Conservation (phyloP, 768 basidiomycete genomes). For the Podaxis pistillaris region DNA sequence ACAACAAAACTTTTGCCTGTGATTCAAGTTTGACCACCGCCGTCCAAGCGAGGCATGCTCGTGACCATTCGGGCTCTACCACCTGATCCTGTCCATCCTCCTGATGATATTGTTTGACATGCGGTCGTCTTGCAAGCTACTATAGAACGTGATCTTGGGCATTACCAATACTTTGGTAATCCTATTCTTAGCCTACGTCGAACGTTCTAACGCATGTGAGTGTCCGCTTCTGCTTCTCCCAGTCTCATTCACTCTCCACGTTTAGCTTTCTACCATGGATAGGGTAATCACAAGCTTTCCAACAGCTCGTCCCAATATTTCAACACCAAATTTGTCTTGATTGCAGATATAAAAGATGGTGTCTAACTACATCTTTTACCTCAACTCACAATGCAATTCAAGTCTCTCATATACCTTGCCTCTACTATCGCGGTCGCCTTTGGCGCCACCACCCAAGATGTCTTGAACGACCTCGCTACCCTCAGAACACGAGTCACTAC, state of each 20-base stretch:
- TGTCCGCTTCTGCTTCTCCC: not conserved
- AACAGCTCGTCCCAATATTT: not conserved
- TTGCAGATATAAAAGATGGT: not conserved
- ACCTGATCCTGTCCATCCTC: not conserved
- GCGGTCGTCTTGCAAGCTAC: not conserved
- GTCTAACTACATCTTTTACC: not conserved
- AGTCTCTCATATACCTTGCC: conserved; percentile 26
- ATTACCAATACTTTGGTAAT: not conserved
- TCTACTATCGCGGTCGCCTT: conserved; percentile 22
- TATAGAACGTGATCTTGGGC: not conserved
- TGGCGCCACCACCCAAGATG: conserved; percentile 26
- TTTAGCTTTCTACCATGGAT: not conserved
- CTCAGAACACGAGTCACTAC: conserved; percentile 26
- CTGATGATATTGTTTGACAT: not conserved
- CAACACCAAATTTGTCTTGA: not conserved
- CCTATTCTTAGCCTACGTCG: not conserved
- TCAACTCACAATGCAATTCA: conserved; percentile 25
- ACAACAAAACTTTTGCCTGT: not conserved
- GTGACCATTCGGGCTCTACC: not conserved
- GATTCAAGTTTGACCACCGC: not conserved
- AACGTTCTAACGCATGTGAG: not conserved
- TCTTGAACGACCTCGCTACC: conserved; percentile 27
- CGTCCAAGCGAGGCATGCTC: not conserved
- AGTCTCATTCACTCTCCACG: not conserved
- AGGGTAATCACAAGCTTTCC: not conserved